Base-by-base conservation (phyloP, 2,329 filamentous ascomycete species). In the Drechslera avenae region DNA sequence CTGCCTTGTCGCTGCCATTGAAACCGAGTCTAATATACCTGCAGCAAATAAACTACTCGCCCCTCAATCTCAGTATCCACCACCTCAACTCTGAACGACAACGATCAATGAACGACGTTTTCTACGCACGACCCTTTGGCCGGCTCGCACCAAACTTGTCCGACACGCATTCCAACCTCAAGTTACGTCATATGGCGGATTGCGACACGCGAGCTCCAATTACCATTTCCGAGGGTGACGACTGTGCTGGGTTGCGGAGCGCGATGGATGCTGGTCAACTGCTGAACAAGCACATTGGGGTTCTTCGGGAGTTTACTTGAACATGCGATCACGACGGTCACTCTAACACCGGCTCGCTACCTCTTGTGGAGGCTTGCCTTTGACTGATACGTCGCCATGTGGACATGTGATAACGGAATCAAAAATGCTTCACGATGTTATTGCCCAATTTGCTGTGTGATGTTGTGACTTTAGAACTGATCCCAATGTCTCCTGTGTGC, bases 41-140 rank as follows among this genome's bases (percentile, higher is more conserved):
- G 6, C 59, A 78, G 76, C 75, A 78, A 78, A 71, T 78, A 81
- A 80, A 74, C 77, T 64, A 68, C 73, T 80, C 77, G 76, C 72
- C 66, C 67, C 72, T 65, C 69, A 66, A 73, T 69, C 69, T 67
- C 71, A 66, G 68, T 68, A 56, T 40, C 60, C 58, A 63, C 49
- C 52, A 60, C 63, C 65, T 67, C 63, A 66, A 63, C 63, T 57
- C 57, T 64, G 56, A 66, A 62, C 52, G 54, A 65, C 52, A 62
- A 62, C 59, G 59, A 66, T 57, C 55, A 56, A 40, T 61, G 57
- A 68, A 63, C 59, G 53, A 61, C 40, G 57, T 65, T 62, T 57
- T 59, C 54, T 56, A 62, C 54, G 59, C 52, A 60, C 59, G 58
- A 50, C 57, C 52, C 63, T 63, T 42, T 46, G 40, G 52, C 47